Evolutionary conservation across 805 yeast species (phyloP), one percentile per base, ranked within the genome.

Genomic region (Geotrichum ghanense): DNA sequence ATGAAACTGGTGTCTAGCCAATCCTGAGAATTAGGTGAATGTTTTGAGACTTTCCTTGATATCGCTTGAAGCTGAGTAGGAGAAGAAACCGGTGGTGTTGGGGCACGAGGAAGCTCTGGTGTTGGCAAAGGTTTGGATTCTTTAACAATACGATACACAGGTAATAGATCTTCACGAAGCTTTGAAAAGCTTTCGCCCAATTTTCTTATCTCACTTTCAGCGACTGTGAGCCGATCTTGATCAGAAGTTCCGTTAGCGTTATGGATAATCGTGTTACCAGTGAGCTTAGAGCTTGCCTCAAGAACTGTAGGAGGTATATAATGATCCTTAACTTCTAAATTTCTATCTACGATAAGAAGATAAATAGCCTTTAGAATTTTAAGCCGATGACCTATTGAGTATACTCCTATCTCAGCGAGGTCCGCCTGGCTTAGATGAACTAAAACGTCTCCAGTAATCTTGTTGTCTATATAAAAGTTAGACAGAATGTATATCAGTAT

Each of bases 391-490:
- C 73, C 72, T 25, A 83, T 59, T 26, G 69, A 66, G 3, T 50
- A 47, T 1, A 83, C 71, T 2, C 89, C 94, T 57, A 90, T 65
- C 45, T 88, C 95, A 50, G 71, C 68, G 41, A 89, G 73, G 58
- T 87, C 92, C 6, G 74, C 76, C 10, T 83, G 75, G 25, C 78
- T 76, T 44, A 89, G 67, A 50, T 76, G 79, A 1, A 85, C 78
- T 45, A 90, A 65, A 3, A 83, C 71, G 24, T 82, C 75, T 1
- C 95, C 95, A 2, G 81, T 78, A 44, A 85, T 75, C 53, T 79
- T 79, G 62, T 85, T 75, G 2, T 69, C 71, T 22, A 70, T 64
- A 57, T 81, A 79, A 22, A 31, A 5, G 37, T 31, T 31, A 7
- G 7, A 24, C 19, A 31, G 37, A n/a, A 6, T 12, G 17, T 10